These are phyloP conservation scores for Candida railenensis DNA, from an alignment of 805 yeast species.

Conservation along the genomic window DNA sequence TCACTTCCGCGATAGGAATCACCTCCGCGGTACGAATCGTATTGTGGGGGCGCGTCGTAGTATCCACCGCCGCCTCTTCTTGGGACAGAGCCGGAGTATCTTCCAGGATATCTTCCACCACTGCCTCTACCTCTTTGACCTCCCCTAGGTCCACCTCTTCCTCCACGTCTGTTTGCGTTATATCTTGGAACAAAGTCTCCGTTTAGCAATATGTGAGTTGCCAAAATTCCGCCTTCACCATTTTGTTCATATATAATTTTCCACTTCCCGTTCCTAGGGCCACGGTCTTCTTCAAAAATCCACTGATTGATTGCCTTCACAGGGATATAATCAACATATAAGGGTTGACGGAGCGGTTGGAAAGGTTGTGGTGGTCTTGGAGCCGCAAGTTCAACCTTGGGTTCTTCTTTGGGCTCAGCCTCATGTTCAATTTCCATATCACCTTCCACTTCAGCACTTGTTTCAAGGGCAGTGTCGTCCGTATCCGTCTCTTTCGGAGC, in stretches of 20 bases:
- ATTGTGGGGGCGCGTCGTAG: background rate
- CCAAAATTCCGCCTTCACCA: conserved; percentile 20
- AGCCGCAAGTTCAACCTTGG: conserved; percentile 1
- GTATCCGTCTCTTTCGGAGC: background rate
- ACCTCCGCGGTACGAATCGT: conserved; percentile 3
- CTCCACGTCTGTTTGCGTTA: conserved; percentile 8
- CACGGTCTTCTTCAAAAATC: conserved; percentile 46
- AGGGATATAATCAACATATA: conserved; percentile 45
- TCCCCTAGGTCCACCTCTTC: conserved; percentile 5
- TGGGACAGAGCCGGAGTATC: background rate
- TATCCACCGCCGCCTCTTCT: conserved; percentile 13
- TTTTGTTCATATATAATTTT: conserved; percentile 32
- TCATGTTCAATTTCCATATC: conserved; percentile 1
- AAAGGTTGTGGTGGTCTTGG: conserved; percentile 18
- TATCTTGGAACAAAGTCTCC: conserved; percentile 18
- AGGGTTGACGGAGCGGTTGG: conserved; percentile 9
- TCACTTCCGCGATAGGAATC: conserved; percentile 2
- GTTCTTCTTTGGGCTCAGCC: background rate
- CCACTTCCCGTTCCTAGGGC: conserved; percentile 48
- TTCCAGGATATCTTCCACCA: background rate
- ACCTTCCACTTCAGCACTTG: background rate
- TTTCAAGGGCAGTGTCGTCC: background rate
- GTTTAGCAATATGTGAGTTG: conserved; percentile 15
- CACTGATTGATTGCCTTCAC: conserved; percentile 45
- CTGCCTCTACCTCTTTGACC: conserved; percentile 1